Base-by-base conservation (phyloP, 768 basidiomycete species). In the Fistulinella prunicolor region DNA sequence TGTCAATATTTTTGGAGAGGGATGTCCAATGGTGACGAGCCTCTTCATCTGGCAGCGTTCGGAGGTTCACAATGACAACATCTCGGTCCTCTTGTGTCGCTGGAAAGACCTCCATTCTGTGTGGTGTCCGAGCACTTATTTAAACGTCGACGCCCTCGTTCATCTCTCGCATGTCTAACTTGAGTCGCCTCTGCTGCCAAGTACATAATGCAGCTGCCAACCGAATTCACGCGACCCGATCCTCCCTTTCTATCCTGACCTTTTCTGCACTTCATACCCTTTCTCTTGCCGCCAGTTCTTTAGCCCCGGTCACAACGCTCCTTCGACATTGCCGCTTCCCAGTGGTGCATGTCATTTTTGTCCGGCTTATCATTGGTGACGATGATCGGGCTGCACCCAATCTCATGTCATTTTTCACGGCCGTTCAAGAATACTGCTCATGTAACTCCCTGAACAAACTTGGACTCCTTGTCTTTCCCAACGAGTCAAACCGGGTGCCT, bases 21-120 rank as follows among this genome's bases (percentile, higher is more conserved):
- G 21, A 21, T 53, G 42, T 42, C 46, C 54, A 16, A n/a, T n/a
- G n/a, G 28, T 30, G 6, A 24, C 51, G 34, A 21, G n/a, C n/a
- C n/a, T n/a, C n/a, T n/a, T n/a, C n/a, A n/a, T n/a, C n/a, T n/a
- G n/a, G n/a, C n/a, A n/a, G n/a, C n/a, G n/a, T n/a, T n/a, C n/a
- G n/a, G n/a, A n/a, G n/a, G n/a, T n/a, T n/a, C n/a, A n/a, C n/a
- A n/a, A n/a, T n/a, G n/a, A n/a, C n/a, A n/a, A n/a, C 9, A 29
- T 47, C 34, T 42, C 54, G 2, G 13, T 12, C 14, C 39, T 56
- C n/a, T 10, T 56, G 14, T 38, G 49, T 19, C 13, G 13, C 19
- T 56, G 55, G 55, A 4, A 21, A 42, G 45, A 45, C 22, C 36
- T 56, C n/a, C 3, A 22, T 29, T 24, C 20, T 9, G 42, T 47